phyloP scores from a whole-genome alignment of 352 stramenopile genomes.

The Globisporangium camurandrum region DNA sequence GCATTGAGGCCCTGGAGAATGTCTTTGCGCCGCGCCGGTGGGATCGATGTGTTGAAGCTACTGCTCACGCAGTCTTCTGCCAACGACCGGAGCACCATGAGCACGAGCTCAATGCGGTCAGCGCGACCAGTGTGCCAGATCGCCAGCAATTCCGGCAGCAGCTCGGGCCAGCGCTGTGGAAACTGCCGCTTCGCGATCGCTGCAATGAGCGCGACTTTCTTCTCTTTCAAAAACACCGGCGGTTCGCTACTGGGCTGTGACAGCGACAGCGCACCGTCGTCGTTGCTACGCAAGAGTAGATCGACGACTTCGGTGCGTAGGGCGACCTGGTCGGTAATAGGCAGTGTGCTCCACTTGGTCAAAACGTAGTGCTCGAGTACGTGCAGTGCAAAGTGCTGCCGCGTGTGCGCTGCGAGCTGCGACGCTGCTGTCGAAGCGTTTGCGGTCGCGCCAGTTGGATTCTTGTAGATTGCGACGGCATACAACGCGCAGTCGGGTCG shows the following conservation, averaged over 20 bases:
- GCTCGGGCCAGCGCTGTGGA: conserved; percentile 69
- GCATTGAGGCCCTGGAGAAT: conserved; percentile 73
- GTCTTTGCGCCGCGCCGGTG: conserved; percentile 62
- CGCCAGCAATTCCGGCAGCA: conserved; percentile 55
- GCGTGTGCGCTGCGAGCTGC: conserved; percentile 32
- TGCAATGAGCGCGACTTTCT: conserved; percentile 64
- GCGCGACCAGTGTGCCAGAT: conserved; percentile 40
- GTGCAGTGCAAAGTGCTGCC: conserved; percentile 75
- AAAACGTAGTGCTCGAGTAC: conserved; percentile 68
- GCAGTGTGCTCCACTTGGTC: conserved; percentile 42
- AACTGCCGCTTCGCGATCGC: conserved; percentile 78
- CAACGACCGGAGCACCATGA: conserved; percentile 64
- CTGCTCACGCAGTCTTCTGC: conserved; percentile 76
- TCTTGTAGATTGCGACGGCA: conserved; percentile 64
- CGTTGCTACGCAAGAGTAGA: conserved; percentile 26
- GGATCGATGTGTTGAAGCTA: conserved; percentile 74
- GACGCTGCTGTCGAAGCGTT: conserved; percentile 6
- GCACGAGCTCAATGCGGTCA: conserved; percentile 54
- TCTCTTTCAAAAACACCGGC: conserved; percentile 66
- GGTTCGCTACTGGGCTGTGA: conserved; percentile 17
- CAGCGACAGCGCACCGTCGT: too few relatives aligned
- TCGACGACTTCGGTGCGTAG: conserved; percentile 53
- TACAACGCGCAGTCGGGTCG: conserved; percentile 63
- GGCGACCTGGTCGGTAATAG: conserved; percentile 29
- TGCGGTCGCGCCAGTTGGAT: conserved; percentile 17